These are phyloP conservation scores for Aeschynomene evenia DNA, from an alignment of 306 rosid genomes.

Conservation along the genomic window DNA sequence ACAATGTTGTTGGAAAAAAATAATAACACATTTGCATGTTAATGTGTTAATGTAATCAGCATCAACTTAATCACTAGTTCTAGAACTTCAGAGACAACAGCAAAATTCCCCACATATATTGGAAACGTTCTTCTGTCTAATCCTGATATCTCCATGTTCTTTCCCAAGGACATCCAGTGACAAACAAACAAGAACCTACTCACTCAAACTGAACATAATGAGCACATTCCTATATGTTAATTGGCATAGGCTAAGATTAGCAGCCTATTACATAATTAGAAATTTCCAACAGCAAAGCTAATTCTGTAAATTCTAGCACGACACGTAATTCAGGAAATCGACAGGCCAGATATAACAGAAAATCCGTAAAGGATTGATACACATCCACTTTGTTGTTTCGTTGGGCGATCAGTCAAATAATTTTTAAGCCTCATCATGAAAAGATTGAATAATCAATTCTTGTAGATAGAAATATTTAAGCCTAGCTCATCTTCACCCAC, in stretches of 20 bases:
- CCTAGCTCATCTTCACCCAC: slow-evolving; percentile 38
- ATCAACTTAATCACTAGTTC: slow-evolving; percentile 10
- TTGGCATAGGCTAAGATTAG: slow-evolving; percentile 35
- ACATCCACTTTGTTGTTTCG: slow-evolving; percentile 21
- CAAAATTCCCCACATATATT: not conserved
- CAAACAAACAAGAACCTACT: slow-evolving; percentile 10
- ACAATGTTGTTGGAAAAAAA: too few species aligned
- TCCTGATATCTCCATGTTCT: not conserved
- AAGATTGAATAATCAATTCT: slow-evolving; percentile 12
- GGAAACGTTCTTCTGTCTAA: slow-evolving; percentile 6
- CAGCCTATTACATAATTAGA: slow-evolving; percentile 26
- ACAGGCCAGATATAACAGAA: slow-evolving; percentile 10
- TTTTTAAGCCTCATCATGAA: slow-evolving; percentile 7
- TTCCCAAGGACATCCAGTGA: not conserved
- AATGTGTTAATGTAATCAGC: too few species aligned
- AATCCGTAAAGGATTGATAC: slow-evolving; percentile 25
- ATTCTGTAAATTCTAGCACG: slow-evolving; percentile 39
- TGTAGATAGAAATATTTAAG: not conserved
- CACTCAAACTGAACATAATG: slow-evolving; percentile 23
- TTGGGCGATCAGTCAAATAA: slow-evolving; percentile 27
- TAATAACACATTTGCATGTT: not conserved
- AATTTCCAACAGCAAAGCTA: slow-evolving; percentile 34
- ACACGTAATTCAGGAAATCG: slow-evolving; percentile 41
- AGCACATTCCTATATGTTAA: slow-evolving; percentile 31
- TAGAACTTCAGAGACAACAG: slow-evolving; percentile 9